A percentile compares a stretch with the other conserved stretches of the same genome.
Conservation (phyloP, 768 basidiomycete genomes). For the Ramaria sp. region DNA sequence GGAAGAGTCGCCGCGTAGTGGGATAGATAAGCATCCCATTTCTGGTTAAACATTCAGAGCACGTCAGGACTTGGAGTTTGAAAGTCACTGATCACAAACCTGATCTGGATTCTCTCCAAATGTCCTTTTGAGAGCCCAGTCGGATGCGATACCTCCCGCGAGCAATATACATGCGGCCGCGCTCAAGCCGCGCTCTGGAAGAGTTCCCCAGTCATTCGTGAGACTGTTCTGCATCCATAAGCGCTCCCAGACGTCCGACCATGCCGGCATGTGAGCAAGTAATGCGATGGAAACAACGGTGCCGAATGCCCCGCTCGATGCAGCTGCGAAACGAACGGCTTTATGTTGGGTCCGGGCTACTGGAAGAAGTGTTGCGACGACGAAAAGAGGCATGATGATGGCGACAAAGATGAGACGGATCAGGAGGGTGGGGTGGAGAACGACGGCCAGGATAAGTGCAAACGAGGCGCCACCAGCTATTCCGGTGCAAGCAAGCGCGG, state of each 20-base stretch:
- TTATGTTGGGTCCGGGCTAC: slow-evolving; percentile 33
- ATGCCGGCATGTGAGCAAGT: slow-evolving; percentile 34
- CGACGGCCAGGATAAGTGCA: slow-evolving; percentile 40
- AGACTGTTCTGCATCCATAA: slow-evolving; percentile 37
- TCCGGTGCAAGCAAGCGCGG: slow-evolving; percentile 36
- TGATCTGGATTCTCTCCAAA: slow-evolving; percentile 63
- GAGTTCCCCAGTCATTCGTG: slow-evolving; percentile 37
- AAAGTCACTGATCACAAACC: slow-evolving; percentile 23
- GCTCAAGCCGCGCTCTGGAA: slow-evolving; percentile 46
- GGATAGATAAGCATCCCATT: slow-evolving; percentile 60
- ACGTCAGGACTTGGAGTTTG: neutral
- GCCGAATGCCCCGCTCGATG: slow-evolving; percentile 49
- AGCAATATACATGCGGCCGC: slow-evolving; percentile 46
- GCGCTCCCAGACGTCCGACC: slow-evolving; percentile 55
- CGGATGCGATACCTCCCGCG: slow-evolving; percentile 31
- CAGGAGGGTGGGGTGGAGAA: slow-evolving; percentile 41
- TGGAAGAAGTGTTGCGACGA: slow-evolving; percentile 34
- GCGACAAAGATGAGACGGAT: slow-evolving; percentile 35
- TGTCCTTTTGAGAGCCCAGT: slow-evolving; percentile 44
- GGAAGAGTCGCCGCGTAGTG: slow-evolving; percentile 46
- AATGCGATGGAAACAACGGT: slow-evolving; percentile 42
- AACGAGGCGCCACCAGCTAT: slow-evolving; percentile 41
- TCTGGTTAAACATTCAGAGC: slow-evolving; percentile 25
- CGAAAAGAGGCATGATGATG: slow-evolving; percentile 25
- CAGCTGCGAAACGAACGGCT: slow-evolving; percentile 37